Percentiles rank a stretch among this genome's conserved stretches.
Conservation (phyloP, 1,284 basidiomycete species). For the Vanrija sp. region DNA sequence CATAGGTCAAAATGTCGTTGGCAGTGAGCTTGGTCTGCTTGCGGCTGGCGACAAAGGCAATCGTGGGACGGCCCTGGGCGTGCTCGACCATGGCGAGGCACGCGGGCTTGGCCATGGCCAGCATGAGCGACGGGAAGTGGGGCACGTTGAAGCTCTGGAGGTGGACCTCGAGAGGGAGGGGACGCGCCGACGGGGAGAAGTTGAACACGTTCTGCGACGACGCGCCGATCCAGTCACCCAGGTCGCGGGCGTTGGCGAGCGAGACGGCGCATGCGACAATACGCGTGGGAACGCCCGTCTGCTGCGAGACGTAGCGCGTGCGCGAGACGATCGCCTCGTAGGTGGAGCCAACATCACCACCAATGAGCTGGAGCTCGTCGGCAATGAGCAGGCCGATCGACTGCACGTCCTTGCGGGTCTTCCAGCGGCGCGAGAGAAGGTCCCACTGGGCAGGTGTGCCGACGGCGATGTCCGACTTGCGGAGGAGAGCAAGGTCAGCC, state of each 20-base stretch:
- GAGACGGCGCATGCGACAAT: slow-evolving; percentile 93
- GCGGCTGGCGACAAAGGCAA: slow-evolving; percentile 88
- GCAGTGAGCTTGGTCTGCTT: slow-evolving; percentile 91
- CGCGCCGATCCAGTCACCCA: slow-evolving; percentile 97
- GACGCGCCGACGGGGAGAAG: slow-evolving; percentile 91
- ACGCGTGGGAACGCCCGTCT: slow-evolving; percentile 83
- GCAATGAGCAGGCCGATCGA: slow-evolving; percentile 88
- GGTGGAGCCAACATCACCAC: slow-evolving; percentile 86
- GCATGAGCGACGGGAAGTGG: slow-evolving; percentile 98
- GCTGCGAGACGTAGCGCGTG: slow-evolving; percentile 92
- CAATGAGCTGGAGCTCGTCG: slow-evolving; percentile 91
- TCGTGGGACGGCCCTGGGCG: slow-evolving; percentile 77
- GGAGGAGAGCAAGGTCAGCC: slow-evolving; percentile 81
- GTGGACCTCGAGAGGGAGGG: slow-evolving; percentile 95
- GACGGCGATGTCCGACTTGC: slow-evolving; percentile 85
- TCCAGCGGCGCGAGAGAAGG: slow-evolving; percentile 90
- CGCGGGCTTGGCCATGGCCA: slow-evolving; percentile 97
- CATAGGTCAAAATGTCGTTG: slow-evolving; percentile 85
- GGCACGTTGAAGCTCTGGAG: slow-evolving; percentile 92
- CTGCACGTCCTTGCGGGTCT: slow-evolving; percentile 89
- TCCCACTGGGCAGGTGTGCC: slow-evolving; percentile 96
- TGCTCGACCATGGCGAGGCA: slow-evolving; percentile 91
- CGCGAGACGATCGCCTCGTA: slow-evolving; percentile 95
- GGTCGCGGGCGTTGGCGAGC: slow-evolving; percentile 89
- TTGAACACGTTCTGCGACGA: slow-evolving; percentile 93